Evolutionary conservation across 495 filamentous ascomycete genomes (phyloP).

Genomic region (Neurospora sp.): DNA sequence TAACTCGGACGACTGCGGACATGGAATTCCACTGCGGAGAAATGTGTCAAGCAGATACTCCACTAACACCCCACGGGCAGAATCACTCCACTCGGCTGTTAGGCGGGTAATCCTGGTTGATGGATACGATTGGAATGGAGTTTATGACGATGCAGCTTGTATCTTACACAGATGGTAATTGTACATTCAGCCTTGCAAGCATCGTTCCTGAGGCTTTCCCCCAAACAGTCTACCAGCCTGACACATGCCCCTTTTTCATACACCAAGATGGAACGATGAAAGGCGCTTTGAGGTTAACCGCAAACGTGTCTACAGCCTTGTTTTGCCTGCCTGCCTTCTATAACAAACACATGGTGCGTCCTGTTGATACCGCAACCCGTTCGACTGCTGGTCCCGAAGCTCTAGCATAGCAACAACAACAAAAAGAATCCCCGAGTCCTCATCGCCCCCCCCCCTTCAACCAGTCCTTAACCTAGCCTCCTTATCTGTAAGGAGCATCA

Average conservation of each 20-base stretch:
- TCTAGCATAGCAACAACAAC: background rate
- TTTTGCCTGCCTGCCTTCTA: background rate
- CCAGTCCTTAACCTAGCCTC: background rate
- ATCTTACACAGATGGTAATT: background rate
- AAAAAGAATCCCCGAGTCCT: background rate
- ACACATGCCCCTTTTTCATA: background rate
- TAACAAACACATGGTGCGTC: background rate
- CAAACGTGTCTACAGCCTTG: background rate
- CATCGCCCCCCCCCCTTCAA: background rate
- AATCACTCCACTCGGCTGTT: background rate
- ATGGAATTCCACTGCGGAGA: background rate
- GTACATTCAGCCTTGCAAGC: background rate
- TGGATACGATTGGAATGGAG: background rate
- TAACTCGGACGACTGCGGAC: background rate
- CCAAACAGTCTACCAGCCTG: too few relatives aligned
- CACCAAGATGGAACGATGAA: background rate
- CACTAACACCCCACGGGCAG: background rate
- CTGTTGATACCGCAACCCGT: background rate
- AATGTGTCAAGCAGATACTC: background rate
- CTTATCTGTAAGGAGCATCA: constrained; percentile 78
- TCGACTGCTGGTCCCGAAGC: background rate
- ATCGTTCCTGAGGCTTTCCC: too few relatives aligned
- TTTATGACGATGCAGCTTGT: background rate
- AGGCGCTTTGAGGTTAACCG: background rate
- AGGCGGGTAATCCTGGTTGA: background rate